These are phyloP conservation scores for Lojkania enalia DNA, from an alignment of 2,329 filamentous ascomycete genomes.

Conservation along the genomic window DNA sequence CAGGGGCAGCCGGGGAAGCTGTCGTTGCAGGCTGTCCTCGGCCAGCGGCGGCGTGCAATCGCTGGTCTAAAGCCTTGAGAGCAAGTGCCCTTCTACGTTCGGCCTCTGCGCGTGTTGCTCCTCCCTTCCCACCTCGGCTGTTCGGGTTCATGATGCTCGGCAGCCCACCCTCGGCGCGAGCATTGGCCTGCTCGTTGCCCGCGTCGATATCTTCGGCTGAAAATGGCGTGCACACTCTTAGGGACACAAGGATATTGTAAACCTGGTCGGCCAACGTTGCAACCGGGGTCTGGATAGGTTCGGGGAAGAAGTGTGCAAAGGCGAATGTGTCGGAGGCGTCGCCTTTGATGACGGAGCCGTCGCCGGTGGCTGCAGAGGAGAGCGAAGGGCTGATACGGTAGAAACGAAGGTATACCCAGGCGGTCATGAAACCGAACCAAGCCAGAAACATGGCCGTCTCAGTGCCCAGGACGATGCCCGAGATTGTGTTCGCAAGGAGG, in stretches of 20 bases:
- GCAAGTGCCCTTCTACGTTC: constrained; percentile 87
- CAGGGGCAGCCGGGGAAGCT: constrained; percentile 33
- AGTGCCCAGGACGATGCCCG: constrained; percentile 66
- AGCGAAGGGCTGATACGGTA: constrained; percentile 73
- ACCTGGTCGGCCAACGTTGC: constrained; percentile 72
- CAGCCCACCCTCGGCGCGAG: constrained; percentile 63
- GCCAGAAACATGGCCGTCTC: constrained; percentile 79
- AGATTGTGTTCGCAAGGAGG: constrained; percentile 70
- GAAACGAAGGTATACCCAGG: constrained; percentile 96
- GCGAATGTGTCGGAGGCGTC: constrained; percentile 96
- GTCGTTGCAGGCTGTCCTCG: constrained; percentile 48
- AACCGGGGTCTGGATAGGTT: constrained; percentile 76
- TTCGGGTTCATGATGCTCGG: constrained; percentile 61
- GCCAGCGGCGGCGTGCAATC: constrained; percentile 79
- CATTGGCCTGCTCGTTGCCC: constrained; percentile 70
- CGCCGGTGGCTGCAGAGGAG: constrained; percentile 57
- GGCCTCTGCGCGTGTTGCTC: constrained; percentile 81
- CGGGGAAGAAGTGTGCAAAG: constrained; percentile 94
- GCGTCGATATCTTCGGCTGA: constrained; percentile 77
- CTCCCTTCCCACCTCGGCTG: constrained; percentile 53
- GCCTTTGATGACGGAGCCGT: constrained; percentile 66
- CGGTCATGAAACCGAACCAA: constrained; percentile 78
- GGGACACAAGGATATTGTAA: constrained; percentile 72
- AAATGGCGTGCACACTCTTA: constrained; percentile 84
- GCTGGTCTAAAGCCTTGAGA: constrained; percentile 87